Percentiles rank a stretch among this genome's conserved stretches.
These are phyloP conservation scores for Magnolia officinalis DNA, from an alignment of 164 flowering plant genomes.

Conservation along the genomic window DNA sequence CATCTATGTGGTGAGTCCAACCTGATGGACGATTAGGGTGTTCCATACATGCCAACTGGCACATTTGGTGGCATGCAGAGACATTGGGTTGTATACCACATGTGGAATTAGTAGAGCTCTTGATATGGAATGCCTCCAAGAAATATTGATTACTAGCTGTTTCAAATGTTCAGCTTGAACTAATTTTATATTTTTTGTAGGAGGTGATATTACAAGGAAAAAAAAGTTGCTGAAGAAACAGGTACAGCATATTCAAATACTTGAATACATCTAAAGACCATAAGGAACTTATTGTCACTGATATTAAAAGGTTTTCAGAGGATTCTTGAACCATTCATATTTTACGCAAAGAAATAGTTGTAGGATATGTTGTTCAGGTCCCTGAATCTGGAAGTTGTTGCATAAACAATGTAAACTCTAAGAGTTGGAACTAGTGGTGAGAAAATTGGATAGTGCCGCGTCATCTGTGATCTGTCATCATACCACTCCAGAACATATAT, in stretches of 20 bases:
- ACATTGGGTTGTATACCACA: not conserved
- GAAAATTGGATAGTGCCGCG: no score
- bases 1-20: not conserved
- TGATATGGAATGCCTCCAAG: not conserved
- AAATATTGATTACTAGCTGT: not conserved
- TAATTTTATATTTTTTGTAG: conserved; percentile 33
- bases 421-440: no score
- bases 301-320: not conserved
- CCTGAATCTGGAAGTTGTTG: no score
- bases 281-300: not conserved
- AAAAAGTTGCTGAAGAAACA: conserved; percentile 94
- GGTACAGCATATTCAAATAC: conserved; percentile 31
- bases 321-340: not conserved
- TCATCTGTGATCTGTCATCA: no score
- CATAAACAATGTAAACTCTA: no score
- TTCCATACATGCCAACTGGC: not conserved
- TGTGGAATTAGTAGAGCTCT: not conserved
- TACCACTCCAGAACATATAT: no score
- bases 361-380: no score
- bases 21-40: not conserved
- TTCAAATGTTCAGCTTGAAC: not conserved
- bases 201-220: conserved; percentile 93
- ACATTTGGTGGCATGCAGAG: not conserved
- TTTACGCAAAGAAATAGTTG: no score
- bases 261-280: not conserved